Base-by-base conservation (phyloP, 805 yeast genomes). In the Myxozyma mucilagina region DNA sequence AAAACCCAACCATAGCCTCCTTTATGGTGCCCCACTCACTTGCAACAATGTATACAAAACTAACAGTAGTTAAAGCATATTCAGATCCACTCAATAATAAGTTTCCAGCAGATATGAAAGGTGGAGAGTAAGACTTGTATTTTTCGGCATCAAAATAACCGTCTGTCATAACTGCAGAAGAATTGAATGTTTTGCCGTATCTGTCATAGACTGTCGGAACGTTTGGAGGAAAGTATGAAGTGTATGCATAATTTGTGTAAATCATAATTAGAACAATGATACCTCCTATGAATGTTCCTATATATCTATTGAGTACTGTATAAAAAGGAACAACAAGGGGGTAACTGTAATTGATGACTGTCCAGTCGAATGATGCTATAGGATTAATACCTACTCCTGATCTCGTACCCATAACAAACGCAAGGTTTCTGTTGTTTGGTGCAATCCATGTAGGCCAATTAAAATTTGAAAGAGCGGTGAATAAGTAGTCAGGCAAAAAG, bases 331-430 rank as follows among this genome's bases (percentile, higher is more conserved):
- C 80, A 24, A 84, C 61, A 76, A 77, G 64, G 38, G 75, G 74
- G 81, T 86, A 68, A 81, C 82, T 47, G 84, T 79, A 44, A 83
- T 66, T 80, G 77, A 47, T 70, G 67, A 53, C 77, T 72, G 64
- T 78, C 89, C 89, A 86, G 73, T 86, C 89, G 68, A 86, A 84
- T n/a, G 87, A 83, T 11, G 62, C 31, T 43, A 85, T 71, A 11
- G 91, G 90, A 65, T 85, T 72, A 70, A 84, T 70, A 18, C 89
- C 90, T 57, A 86, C 74, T 14, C 91, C 91, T 11, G 82, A 74
- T 10, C 74, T 65, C 6, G 82, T 76, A 53, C 93, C 93, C 66
- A 86, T 86, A 24, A 87, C 74, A 69, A 84, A 87, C 66, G 84
- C 85, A 20, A 86, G 79, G 16, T 79, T 78, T 52, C 80, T 80